Evolutionary conservation across 345 rosid species (phyloP).

Genomic region (Mallotus nudiflorus): DNA sequence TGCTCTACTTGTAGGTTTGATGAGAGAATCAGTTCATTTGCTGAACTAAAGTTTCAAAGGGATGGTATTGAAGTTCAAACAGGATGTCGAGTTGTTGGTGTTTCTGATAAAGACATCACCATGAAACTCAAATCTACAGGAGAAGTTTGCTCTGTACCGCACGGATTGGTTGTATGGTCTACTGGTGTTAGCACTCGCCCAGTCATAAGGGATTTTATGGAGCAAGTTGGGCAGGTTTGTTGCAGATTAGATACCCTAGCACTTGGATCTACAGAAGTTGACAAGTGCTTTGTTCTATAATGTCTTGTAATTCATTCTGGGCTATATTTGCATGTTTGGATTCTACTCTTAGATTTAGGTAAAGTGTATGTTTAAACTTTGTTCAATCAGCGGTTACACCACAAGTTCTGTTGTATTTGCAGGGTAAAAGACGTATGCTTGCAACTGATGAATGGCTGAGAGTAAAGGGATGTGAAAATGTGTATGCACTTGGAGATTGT

Average conservation of each 20-base stretch:
- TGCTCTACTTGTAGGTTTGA: conserved; percentile 56
- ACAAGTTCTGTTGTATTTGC: not conserved
- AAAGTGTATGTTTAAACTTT: not conserved
- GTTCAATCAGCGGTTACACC: not conserved
- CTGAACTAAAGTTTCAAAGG: conserved; percentile 75
- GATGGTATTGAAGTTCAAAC: conserved; percentile 84
- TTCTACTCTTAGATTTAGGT: too few relatives aligned
- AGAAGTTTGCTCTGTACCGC: conserved; percentile 55
- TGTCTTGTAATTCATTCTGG: not conserved
- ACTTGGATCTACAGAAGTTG: not conserved
- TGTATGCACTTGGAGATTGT: conserved; percentile 94
- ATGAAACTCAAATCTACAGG: conserved; percentile 68
- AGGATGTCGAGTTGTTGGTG: conserved; percentile 75
- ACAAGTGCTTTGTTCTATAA: not conserved
- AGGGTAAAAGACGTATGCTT: conserved; percentile 69
- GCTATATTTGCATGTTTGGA: not conserved
- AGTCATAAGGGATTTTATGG: conserved; percentile 75
- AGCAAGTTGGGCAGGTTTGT: conserved; percentile 82
- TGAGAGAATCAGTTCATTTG: conserved; percentile 85
- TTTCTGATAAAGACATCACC: conserved; percentile 69
- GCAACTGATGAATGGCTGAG: conserved; percentile 88
- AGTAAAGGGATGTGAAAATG: conserved; percentile 77
- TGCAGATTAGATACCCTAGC: not conserved
- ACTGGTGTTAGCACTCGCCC: conserved; percentile 89
- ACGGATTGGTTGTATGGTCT: conserved; percentile 94